Base-by-base conservation (phyloP, 345 rosid genomes). In the Dimocarpus longan region DNA sequence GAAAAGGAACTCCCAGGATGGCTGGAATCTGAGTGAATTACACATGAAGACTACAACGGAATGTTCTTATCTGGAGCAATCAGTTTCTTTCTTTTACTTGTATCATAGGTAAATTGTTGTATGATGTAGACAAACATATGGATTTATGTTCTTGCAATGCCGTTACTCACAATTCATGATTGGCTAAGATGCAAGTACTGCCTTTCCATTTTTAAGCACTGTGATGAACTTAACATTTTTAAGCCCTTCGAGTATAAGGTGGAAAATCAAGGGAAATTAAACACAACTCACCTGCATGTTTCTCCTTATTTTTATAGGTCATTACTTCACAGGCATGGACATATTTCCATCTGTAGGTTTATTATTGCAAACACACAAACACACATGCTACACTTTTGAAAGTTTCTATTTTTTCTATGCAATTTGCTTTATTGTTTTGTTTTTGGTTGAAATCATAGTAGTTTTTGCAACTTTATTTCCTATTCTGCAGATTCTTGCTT, bases 31-130 rank as follows among this genome's bases (percentile, higher is more conserved):
- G 81, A 86, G 80, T 73, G 99, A 95, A 83, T 81, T 95, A 80
- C 93, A 89, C 71, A 92, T 92, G 97, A 92, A 93, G 82, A 93
- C 97, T 78, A 95, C 98, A 65, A 82, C 98, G 48, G 98, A 95
- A 82, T 95, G 93, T 84, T 84, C 86, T 78, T 95, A 95, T 87
- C 87, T 95, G 81, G 91, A 93, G 83, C 90, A 84, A 69, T 86
- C 96, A 40, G 85, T 91, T 82, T 87, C 96, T 76, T 91, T 88
- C 88, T 85, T 95, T 76, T 93, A 93, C 90, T 83, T 95, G 82
- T 95, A 93, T 84, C 90, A 88, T 81, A 95, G 98, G 98, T 93
- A 90, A 79, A 66, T 75, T 15, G 10, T 50, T 22, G 44, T 60
- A 66, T 28, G 19, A 56, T 70, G 39, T 71, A 68, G 68, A 70